Evolutionary conservation across 1,284 basidiomycete genomes (phyloP).

Genomic region (Cerrena zonata): DNA sequence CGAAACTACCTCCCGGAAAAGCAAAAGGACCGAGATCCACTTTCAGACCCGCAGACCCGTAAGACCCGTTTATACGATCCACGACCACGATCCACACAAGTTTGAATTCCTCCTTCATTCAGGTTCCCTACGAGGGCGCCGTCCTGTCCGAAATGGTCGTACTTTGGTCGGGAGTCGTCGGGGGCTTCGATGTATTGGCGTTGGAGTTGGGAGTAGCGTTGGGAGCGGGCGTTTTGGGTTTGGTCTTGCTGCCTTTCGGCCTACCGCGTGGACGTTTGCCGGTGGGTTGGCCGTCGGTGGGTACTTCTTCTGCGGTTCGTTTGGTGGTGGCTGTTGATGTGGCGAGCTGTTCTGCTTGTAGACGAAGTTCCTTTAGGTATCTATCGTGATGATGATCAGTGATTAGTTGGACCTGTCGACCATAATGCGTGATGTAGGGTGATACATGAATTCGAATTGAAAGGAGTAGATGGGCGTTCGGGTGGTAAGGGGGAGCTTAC

Average conservation of each 20-base stretch:
- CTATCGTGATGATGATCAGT: constrained; percentile 15
- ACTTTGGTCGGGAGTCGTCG: neutral
- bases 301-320: constrained; percentile 26
- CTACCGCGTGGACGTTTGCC: constrained; percentile 39
- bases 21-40: too few species aligned
- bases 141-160: too few species aligned
- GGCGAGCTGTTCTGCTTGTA: constrained; percentile 21
- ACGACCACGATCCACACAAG: too few species aligned
- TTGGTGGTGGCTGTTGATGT: constrained; percentile 17
- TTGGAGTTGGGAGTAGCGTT: neutral
- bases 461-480: constrained; percentile 1
- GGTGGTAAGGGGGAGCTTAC: constrained; percentile 48
- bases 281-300: constrained; percentile 25
- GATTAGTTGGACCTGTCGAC: neutral
- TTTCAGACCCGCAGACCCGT: too few species aligned
- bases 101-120: too few species aligned
- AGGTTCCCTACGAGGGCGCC: too few species aligned
- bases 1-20: too few species aligned
- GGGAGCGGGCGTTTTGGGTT: neutral
- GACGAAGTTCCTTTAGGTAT: constrained; percentile 35
- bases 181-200: neutral
- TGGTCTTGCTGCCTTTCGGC: constrained; percentile 43
- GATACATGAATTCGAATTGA: constrained; percentile 5
- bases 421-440: neutral
- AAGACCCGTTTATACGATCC: too few species aligned